Conservation (phyloP, 345 rosid species). For the Zanthoxylum bungeanum region DNA sequence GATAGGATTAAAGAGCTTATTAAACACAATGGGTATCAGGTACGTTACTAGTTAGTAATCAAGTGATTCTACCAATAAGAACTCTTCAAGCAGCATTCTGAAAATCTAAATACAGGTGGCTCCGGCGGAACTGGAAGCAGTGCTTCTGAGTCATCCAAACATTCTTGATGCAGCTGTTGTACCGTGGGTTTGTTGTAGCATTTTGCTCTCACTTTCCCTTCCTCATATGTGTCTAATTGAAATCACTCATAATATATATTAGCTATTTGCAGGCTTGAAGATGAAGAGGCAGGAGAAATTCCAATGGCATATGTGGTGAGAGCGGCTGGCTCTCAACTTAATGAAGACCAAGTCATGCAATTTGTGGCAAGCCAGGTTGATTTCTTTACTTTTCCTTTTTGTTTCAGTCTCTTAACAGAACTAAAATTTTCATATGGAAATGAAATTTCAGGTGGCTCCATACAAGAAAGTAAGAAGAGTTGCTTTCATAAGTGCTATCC, state of each 20-base stretch:
- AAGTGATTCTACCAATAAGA: neutral
- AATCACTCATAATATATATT: neutral
- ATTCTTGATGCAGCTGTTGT: conserved; percentile 58
- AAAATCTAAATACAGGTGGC: conserved; percentile 44
- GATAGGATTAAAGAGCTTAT: conserved; percentile 71
- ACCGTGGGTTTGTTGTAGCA: conserved; percentile 34
- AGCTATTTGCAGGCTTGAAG: conserved; percentile 53
- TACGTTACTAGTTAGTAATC: conserved; percentile 5
- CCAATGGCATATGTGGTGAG: conserved; percentile 72
- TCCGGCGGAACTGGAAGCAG: conserved; percentile 64
- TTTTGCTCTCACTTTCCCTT: neutral
- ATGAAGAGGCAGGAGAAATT: conserved; percentile 62
- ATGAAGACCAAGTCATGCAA: conserved; percentile 45
- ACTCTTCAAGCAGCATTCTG: neutral
- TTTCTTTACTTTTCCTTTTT: neutral
- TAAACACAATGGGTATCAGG: conserved; percentile 72
- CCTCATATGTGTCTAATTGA: neutral
- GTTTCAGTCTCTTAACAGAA: neutral
- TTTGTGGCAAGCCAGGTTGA: conserved; percentile 56
- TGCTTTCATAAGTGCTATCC: conserved; percentile 43
- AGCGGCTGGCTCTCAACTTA: conserved; percentile 40
- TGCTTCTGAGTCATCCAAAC: conserved; percentile 49
- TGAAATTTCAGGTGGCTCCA: conserved; percentile 51
- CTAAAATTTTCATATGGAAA: neutral
- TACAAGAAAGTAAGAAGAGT: conserved; percentile 68